A percentile compares a stretch with the other conserved stretches of the same genome.
These are phyloP conservation scores for Phytopythium litorale DNA, from an alignment of 352 stramenopile species.

Conservation along the genomic window DNA sequence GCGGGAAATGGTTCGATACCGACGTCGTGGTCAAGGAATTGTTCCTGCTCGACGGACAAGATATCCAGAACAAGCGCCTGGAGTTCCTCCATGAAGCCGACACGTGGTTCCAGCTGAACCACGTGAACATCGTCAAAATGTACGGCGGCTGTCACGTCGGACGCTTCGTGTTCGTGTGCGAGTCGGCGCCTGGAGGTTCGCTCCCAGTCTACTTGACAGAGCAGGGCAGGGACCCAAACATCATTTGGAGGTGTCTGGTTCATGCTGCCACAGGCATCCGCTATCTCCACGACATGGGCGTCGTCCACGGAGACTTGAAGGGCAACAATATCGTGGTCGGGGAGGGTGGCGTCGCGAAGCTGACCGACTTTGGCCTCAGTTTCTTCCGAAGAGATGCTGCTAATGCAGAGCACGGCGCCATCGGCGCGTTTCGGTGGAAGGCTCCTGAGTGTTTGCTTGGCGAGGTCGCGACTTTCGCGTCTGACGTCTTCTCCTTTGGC, in stretches of 20 bases:
- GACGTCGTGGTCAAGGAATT: neutral
- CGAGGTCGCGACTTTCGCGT: neutral
- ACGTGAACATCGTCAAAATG: neutral
- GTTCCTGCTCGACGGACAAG: neutral
- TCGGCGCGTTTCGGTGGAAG: neutral
- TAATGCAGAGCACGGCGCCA: neutral
- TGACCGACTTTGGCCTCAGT: neutral
- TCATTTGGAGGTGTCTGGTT: neutral
- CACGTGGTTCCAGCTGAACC: neutral
- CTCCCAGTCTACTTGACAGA: neutral
- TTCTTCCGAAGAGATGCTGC: neutral
- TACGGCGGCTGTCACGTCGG: neutral
- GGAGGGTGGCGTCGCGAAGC: neutral
- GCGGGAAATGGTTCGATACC: neutral
- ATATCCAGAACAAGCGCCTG: neutral
- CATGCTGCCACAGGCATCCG: neutral
- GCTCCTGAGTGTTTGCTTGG: neutral
- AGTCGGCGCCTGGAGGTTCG: neutral
- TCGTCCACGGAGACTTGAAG: constrained; percentile 1
- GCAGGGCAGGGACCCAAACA: neutral
- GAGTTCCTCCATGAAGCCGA: neutral
- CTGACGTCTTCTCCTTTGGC: neutral
- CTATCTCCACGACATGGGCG: neutral
- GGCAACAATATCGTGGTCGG: neutral
- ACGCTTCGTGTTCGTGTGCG: neutral